These are phyloP conservation scores for Eucalyptus pauciflora DNA, from an alignment of 345 rosid species.

Conservation along the genomic window DNA sequence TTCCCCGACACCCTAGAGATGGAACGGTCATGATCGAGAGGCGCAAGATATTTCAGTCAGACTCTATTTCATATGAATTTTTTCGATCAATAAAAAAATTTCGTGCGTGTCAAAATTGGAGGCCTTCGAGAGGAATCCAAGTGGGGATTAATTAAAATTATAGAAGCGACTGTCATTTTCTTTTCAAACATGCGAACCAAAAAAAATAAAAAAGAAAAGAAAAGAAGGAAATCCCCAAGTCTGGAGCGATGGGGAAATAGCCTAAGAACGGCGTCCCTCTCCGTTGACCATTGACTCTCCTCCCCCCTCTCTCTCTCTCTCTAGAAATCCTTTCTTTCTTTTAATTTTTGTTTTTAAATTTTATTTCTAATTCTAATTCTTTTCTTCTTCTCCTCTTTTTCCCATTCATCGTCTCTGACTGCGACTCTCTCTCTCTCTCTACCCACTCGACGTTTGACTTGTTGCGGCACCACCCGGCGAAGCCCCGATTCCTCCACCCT, in stretches of 20 bases:
- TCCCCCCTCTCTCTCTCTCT: neutral
- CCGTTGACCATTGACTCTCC: neutral
- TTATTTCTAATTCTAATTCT: neutral
- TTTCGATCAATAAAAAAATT: too few species aligned
- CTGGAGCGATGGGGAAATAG: neutral
- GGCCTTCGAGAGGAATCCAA: neutral
- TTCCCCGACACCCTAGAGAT: neutral
- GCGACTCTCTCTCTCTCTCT: neutral
- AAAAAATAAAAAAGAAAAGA: neutral
- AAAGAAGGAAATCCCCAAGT: neutral
- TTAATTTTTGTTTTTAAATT: neutral
- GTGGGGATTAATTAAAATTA: neutral
- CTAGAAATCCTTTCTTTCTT: neutral
- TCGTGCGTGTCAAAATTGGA: neutral
- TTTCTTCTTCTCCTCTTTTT: neutral
- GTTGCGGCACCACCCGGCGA: neutral
- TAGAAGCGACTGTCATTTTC: neutral
- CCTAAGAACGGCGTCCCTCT: neutral
- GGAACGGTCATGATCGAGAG: rapidly evolving
- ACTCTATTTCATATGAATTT: too few species aligned
- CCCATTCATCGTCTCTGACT: neutral
- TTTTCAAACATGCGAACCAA: neutral
- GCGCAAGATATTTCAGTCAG: rapidly evolving
- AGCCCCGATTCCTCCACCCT: neutral
- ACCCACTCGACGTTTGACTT: neutral